phyloP scores from a whole-genome alignment of 495 filamentous ascomycete species.

The Bacidia gigantensis region DNA sequence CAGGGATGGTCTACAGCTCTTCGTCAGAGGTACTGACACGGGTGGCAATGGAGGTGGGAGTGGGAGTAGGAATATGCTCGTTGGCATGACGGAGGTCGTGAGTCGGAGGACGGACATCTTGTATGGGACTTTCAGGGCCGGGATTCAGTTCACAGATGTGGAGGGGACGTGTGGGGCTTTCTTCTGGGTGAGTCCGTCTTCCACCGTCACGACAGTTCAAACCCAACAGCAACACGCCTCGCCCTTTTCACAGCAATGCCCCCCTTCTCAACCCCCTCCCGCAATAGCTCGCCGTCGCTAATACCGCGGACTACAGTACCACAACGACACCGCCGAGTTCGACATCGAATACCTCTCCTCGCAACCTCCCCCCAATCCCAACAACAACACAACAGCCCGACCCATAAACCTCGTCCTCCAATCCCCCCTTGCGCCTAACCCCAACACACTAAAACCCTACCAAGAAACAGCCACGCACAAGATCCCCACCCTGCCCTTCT shows the following conservation, averaged over 20 bases:
- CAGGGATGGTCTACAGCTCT: constrained; percentile 44
- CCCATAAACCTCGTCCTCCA: constrained; percentile 63
- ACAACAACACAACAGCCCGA: constrained; percentile 20
- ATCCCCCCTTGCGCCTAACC: constrained; percentile 24
- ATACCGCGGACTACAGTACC: constrained; percentile 35
- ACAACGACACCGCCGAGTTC: constrained; percentile 66
- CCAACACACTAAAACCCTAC: not conserved
- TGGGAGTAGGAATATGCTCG: constrained; percentile 27
- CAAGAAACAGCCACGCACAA: not conserved
- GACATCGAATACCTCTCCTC: constrained; percentile 62
- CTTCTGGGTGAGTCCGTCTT: constrained; percentile 50
- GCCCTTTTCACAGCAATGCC: no score
- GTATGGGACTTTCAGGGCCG: constrained; percentile 52
- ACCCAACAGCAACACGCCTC: no score
- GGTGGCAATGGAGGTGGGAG: constrained; percentile 17
- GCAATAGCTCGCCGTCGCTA: no score
- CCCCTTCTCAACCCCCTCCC: no score
- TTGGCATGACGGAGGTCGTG: constrained; percentile 48
- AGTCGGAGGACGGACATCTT: constrained; percentile 42
- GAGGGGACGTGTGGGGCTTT: constrained; percentile 62
- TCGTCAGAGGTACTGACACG: constrained; percentile 32
- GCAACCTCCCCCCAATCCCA: constrained; percentile 31
- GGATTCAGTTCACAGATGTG: constrained; percentile 44
- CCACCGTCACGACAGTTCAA: no score
- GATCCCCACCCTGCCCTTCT: constrained; percentile 58